Conservation (phyloP, 2,329 filamentous ascomycete genomes). For the Penicillium sp. region DNA sequence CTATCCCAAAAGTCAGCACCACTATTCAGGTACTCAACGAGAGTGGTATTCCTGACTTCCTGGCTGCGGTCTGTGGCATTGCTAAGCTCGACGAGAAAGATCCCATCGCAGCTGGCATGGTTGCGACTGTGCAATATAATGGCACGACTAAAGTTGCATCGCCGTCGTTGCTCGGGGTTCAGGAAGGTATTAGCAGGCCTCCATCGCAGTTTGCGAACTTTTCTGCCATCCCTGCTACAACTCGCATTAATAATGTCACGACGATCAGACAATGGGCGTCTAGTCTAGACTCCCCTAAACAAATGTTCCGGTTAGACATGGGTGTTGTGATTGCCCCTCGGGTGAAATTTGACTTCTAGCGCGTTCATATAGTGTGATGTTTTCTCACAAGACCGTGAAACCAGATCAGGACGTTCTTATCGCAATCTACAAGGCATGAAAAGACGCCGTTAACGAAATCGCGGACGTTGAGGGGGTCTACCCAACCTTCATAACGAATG, state of each 20-base stretch:
- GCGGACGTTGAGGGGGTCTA: slow-evolving; percentile 43
- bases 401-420: slow-evolving; percentile 39
- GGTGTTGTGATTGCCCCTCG: slow-evolving; percentile 2
- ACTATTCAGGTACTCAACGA: slow-evolving; percentile 41
- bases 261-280: slow-evolving; percentile 34
- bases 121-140: slow-evolving; percentile 37
- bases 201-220: slow-evolving; percentile 42
- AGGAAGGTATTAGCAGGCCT: slow-evolving; percentile 39
- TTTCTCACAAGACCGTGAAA: slow-evolving; percentile 43
- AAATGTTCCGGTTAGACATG: slow-evolving; percentile 40
- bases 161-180: slow-evolving; percentile 38
- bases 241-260: slow-evolving; percentile 35
- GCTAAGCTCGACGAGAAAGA: slow-evolving; percentile 28
- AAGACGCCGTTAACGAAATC: slow-evolving; percentile 37
- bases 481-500: slow-evolving; percentile 46
- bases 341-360: background rate
- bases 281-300: slow-evolving; percentile 36
- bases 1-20: slow-evolving; percentile 33
- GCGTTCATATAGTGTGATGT: slow-evolving; percentile 35
- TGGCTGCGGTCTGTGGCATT: slow-evolving; percentile 34
- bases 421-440: slow-evolving; percentile 43
- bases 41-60: slow-evolving; percentile 28
- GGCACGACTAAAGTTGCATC: slow-evolving; percentile 29
- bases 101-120: slow-evolving; percentile 36
- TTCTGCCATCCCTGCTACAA: slow-evolving; percentile 31